Evolutionary conservation across 176 grass and related monocot species (phyloP).

Genomic region (Zizania latifolia): DNA sequence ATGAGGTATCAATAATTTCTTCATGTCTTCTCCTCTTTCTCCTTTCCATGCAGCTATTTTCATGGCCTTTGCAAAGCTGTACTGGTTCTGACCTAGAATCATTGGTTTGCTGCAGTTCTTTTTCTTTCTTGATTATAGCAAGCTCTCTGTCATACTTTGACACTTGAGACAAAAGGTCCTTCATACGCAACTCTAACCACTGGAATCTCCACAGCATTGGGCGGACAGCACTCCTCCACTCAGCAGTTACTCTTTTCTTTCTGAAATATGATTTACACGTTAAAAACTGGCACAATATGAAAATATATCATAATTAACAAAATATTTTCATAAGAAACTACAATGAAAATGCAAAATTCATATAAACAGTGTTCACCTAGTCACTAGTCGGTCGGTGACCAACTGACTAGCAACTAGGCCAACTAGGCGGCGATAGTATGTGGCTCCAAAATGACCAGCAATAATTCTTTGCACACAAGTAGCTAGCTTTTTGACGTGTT

Average conservation of each 20-base stretch:
- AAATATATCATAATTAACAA: constrained; percentile 7
- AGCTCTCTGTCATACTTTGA: constrained; percentile 81
- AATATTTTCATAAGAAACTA: background rate
- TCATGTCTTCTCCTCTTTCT: constrained; percentile 70
- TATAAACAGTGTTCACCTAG: too few species aligned
- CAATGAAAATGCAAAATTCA: background rate
- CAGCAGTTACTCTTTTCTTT: constrained; percentile 78
- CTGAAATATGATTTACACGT: constrained; percentile 33
- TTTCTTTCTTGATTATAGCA: constrained; percentile 59
- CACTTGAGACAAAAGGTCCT: constrained; percentile 60
- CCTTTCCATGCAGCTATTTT: constrained; percentile 71
- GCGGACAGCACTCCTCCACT: constrained; percentile 67
- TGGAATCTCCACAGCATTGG: constrained; percentile 77
- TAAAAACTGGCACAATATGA: constrained; percentile 16
- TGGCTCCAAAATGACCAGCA: too few species aligned
- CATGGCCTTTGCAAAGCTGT: constrained; percentile 28
- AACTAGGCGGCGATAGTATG: too few species aligned
- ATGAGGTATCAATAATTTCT: constrained; percentile 46
- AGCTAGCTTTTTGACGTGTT: too few species aligned
- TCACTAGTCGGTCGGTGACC: too few species aligned
- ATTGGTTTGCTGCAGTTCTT: constrained; percentile 51
- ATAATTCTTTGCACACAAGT: too few species aligned
- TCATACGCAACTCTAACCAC: constrained; percentile 83
- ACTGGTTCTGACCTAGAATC: constrained; percentile 48
- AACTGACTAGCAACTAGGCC: too few species aligned